Conservation (phyloP, 2,329 filamentous ascomycete genomes). For the Penicillium concentricum region DNA sequence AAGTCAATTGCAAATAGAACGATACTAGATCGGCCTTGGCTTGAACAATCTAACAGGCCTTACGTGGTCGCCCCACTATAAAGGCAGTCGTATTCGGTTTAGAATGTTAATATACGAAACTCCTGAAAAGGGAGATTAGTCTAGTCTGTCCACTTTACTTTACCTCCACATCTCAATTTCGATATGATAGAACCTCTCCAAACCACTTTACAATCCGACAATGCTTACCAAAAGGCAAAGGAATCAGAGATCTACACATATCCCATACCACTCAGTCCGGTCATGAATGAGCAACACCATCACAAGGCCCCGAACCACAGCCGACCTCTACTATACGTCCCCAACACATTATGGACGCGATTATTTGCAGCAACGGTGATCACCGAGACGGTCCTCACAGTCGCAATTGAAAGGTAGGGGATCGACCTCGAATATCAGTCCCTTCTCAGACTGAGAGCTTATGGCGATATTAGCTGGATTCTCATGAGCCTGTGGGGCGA, state of each 20-base stretch:
- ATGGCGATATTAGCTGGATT: conserved; percentile 15
- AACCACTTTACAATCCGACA: background rate
- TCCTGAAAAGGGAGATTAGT: background rate
- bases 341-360: conserved; percentile 20
- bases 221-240: background rate
- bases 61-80: conserved; percentile 3
- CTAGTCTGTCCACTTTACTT: background rate
- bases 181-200: background rate
- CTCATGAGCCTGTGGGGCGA: conserved; percentile 18
- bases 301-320: conserved; percentile 5
- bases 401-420: conserved; percentile 20
- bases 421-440: background rate
- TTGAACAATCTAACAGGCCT: conserved; percentile 1
- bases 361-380: conserved; percentile 16
- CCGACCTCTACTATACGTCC: conserved; percentile 14
- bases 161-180: background rate
- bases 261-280: background rate
- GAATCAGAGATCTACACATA: background rate
- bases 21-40: conserved; percentile 4
- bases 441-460: background rate
- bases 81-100: conserved; percentile 2
- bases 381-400: conserved; percentile 18
- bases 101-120: background rate
- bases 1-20: conserved; percentile 5
- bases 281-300: conserved; percentile 1